phyloP scores from a whole-genome alignment of 768 basidiomycete species.

The Fibroporia radiculosa region DNA sequence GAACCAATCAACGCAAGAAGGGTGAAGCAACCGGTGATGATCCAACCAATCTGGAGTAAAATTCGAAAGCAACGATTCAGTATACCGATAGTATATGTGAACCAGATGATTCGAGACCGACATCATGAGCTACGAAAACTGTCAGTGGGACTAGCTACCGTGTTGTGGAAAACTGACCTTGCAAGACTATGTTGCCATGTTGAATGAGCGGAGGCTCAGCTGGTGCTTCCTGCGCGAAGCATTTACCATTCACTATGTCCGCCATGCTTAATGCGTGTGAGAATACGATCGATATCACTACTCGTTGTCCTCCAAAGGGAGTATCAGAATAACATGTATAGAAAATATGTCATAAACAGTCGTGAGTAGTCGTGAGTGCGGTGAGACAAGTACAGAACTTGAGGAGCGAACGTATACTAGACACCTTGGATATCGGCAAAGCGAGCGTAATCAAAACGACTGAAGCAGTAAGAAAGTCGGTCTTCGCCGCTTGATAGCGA shows the following conservation, averaged over 20 bases:
- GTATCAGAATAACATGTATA: neutral
- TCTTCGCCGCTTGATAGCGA: too few relatives aligned
- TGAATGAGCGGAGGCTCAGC: conserved; percentile 50
- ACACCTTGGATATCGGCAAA: too few relatives aligned
- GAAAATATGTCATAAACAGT: neutral
- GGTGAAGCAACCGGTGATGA: conserved; percentile 53
- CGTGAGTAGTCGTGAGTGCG: neutral
- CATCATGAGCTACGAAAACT: conserved; percentile 43
- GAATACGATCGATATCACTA: neutral
- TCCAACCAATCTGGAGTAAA: conserved; percentile 54
- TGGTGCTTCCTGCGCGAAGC: conserved; percentile 34
- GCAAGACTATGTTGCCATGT: conserved; percentile 52
- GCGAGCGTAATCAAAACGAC: too few relatives aligned
- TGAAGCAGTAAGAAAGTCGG: too few relatives aligned
- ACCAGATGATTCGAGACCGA: too few relatives aligned
- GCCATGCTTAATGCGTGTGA: conserved; percentile 11
- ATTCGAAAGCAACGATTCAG: neutral
- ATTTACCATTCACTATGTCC: conserved; percentile 22
- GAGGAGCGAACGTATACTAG: too few relatives aligned
- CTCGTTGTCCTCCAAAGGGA: neutral
- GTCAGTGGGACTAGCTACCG: neutral
- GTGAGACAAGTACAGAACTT: too few relatives aligned
- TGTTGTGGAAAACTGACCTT: conserved; percentile 34
- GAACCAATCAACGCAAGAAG: conserved; percentile 48
- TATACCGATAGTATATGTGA: neutral